phyloP scores from a whole-genome alignment of 305 asterid genomes.

The Fraxinus xanthoxyloides region DNA sequence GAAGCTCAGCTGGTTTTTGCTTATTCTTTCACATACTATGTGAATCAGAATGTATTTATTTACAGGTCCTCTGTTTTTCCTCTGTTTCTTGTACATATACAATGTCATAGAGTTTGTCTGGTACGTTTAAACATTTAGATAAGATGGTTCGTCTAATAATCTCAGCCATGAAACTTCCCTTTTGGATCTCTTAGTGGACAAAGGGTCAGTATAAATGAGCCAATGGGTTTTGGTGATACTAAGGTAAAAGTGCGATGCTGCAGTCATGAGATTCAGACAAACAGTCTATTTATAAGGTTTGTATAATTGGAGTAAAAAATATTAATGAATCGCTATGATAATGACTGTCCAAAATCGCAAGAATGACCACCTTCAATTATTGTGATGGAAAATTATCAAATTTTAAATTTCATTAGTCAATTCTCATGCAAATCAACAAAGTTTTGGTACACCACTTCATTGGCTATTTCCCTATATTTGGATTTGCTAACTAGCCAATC shows the following conservation, averaged over 20 bases:
- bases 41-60: constrained; percentile 1
- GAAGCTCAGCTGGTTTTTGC: constrained; percentile 86
- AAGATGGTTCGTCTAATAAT: not conserved
- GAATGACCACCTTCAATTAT: not conserved
- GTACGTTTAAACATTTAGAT: not conserved
- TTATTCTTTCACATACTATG: constrained; percentile 45
- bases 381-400: constrained; percentile 19
- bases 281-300: constrained; percentile 20
- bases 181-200: not conserved
- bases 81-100: constrained; percentile 31
- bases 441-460: constrained; percentile 36
- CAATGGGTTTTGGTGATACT: constrained; percentile 13
- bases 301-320: not conserved
- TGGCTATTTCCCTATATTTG: constrained; percentile 32
- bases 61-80: constrained; percentile 22
- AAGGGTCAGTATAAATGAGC: constrained; percentile 10
- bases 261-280: constrained; percentile 30
- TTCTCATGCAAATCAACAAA: constrained; percentile 39
- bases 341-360: constrained; percentile 26
- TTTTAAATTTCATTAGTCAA: constrained; percentile 23
- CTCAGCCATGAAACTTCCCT: not conserved
- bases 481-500: constrained; percentile 33
- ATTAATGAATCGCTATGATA: constrained; percentile 15
- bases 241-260: not conserved
- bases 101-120: not conserved